Percentiles rank a stretch among this genome's conserved stretches.
Conservation (phyloP, 2,329 filamentous ascomycete species). For the Cercospora sp. region DNA sequence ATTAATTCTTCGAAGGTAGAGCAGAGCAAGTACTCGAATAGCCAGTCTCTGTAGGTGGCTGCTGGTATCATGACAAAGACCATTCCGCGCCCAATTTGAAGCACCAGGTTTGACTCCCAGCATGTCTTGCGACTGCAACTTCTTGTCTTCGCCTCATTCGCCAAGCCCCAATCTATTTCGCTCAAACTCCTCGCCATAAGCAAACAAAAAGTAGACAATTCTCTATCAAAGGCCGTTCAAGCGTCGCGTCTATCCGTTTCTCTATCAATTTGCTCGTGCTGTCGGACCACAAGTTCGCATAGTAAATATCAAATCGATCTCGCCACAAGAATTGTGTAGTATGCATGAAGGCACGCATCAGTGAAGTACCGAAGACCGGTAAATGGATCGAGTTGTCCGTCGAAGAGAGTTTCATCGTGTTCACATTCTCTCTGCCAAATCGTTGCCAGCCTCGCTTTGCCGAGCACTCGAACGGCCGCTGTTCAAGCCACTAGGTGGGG, state of each 20-base stretch:
- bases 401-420: not conserved
- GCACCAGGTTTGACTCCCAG: conserved; percentile 17
- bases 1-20: conserved; percentile 1
- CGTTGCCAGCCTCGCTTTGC: conserved; percentile 38
- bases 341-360: not conserved
- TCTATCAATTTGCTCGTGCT: conserved; percentile 11
- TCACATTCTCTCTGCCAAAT: conserved; percentile 35
- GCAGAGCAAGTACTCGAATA: conserved; percentile 8
- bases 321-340: conserved; percentile 5
- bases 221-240: conserved; percentile 8
- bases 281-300: conserved; percentile 8
- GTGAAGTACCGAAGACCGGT: not conserved
- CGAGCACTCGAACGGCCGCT: conserved; percentile 53
- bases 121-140: conserved; percentile 30
- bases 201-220: conserved; percentile 17
- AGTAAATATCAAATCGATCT: conserved; percentile 2
- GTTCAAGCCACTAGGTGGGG: conserved; percentile 67
- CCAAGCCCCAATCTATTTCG: conserved; percentile 32
- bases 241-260: conserved; percentile 2
- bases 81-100: conserved; percentile 4
- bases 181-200: conserved; percentile 32
- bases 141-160: conserved; percentile 24
- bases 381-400: not conserved
- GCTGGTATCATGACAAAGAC: conserved; percentile 23
- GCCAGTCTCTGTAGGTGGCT: conserved; percentile 14